Conservation (phyloP, 768 basidiomycete genomes). For the Boletales sp. region DNA sequence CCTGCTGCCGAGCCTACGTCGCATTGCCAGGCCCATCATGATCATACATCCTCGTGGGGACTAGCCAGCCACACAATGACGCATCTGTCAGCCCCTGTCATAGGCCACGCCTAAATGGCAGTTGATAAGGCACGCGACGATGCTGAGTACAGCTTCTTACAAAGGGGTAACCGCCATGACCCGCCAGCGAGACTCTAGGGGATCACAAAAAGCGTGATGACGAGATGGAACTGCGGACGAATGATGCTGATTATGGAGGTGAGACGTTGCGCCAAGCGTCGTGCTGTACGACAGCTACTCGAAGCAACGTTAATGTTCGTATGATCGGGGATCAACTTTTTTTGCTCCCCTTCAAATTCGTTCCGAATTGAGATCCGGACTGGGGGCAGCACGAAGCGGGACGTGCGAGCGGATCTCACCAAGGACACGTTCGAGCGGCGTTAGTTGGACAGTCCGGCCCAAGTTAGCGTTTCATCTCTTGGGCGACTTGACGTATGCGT, state of each 20-base stretch:
- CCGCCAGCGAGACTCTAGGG: too few relatives aligned
- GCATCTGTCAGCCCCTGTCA: conserved; percentile 12
- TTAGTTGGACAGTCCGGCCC: background rate
- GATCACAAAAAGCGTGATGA: background rate
- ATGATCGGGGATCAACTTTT: conserved; percentile 24
- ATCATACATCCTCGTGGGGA: background rate
- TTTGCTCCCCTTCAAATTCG: background rate
- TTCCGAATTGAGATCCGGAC: conserved; percentile 23
- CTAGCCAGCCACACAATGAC: conserved; percentile 6
- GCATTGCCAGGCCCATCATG: background rate
- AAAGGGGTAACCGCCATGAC: conserved; percentile 14
- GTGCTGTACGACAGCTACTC: background rate
- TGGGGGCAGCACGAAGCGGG: conserved; percentile 1
- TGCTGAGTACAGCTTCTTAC: background rate
- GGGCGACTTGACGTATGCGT: background rate
- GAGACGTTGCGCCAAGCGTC: conserved; percentile 10
- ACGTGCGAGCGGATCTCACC: conserved; percentile 30
- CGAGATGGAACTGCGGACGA: conserved; percentile 11
- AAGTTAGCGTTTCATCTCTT: conserved; percentile 17
- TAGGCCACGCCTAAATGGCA: conserved; percentile 7
- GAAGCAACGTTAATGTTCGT: conserved; percentile 5
- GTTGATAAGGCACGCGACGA: conserved; percentile 16
- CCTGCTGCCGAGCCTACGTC: conserved; percentile 2
- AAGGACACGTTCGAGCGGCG: conserved; percentile 17
- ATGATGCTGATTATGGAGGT: conserved; percentile 9